Percentiles rank a stretch among this genome's conserved stretches.
These are phyloP conservation scores for Diaporthe humulicola DNA, from an alignment of 2,329 filamentous ascomycete species.

Conservation along the genomic window DNA sequence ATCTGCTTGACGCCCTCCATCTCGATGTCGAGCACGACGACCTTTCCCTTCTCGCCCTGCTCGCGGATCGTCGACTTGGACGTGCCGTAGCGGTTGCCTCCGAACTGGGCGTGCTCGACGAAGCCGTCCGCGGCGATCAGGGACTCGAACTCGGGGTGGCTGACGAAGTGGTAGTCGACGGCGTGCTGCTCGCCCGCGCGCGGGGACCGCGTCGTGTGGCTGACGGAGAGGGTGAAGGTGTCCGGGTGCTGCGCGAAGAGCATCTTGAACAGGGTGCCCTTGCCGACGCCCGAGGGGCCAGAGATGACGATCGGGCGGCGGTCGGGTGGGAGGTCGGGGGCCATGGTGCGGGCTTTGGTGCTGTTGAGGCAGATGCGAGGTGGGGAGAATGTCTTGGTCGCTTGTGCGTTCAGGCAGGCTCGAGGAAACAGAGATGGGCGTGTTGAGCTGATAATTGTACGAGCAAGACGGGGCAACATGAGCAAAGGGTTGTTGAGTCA, in stretches of 20 bases:
- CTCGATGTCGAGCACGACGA: conserved; percentile 94
- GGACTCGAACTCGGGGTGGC: conserved; percentile 74
- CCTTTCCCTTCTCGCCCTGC: conserved; percentile 76
- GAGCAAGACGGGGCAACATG: conserved; percentile 35
- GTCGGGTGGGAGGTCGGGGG: conserved; percentile 56
- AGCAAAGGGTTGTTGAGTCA: neutral
- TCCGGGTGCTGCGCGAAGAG: conserved; percentile 70
- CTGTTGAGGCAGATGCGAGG: neutral
- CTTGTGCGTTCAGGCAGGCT: neutral
- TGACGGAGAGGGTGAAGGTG: conserved; percentile 68
- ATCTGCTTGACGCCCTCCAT: conserved; percentile 99
- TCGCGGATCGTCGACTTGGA: conserved; percentile 83
- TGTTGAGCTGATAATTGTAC: conserved; percentile 28
- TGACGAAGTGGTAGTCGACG: conserved; percentile 85
- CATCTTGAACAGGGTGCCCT: conserved; percentile 82
- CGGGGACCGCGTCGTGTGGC: conserved; percentile 85
- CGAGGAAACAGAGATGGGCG: neutral
- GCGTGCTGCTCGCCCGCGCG: conserved; percentile 82
- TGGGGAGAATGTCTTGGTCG: neutral
- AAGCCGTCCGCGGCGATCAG: conserved; percentile 80
- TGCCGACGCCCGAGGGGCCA: conserved; percentile 84
- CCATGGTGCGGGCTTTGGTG: conserved; percentile 32
- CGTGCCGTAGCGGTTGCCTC: conserved; percentile 89
- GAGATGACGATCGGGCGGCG: conserved; percentile 81
- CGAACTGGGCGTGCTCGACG: conserved; percentile 87